Evolutionary conservation across 306 rosid species (phyloP).

Genomic region (Sindora glabra): DNA sequence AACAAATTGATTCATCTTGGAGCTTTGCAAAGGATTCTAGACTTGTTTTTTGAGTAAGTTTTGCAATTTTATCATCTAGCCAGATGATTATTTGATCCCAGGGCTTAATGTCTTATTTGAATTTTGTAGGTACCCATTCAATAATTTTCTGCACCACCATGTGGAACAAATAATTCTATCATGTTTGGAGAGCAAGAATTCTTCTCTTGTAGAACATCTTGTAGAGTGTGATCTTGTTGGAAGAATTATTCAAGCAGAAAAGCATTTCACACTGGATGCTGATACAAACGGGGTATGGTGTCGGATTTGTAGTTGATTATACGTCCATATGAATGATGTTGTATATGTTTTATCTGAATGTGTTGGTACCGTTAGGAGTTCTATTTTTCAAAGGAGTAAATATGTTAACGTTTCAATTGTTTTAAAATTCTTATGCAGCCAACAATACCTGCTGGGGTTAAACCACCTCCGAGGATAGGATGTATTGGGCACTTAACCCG

Average conservation of each 20-base stretch:
- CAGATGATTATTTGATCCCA: slow-evolving; percentile 9
- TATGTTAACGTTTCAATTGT: slow-evolving; percentile 1
- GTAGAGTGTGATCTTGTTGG: slow-evolving; percentile 80
- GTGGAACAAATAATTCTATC: slow-evolving; percentile 69
- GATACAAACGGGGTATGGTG: slow-evolving; percentile 54
- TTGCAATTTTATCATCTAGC: slow-evolving; percentile 10
- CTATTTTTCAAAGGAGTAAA: neutral
- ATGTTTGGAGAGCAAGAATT: slow-evolving; percentile 86
- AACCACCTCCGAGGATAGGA: slow-evolving; percentile 73
- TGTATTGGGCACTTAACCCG: slow-evolving; percentile 91
- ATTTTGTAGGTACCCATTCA: slow-evolving; percentile 77
- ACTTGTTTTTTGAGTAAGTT: slow-evolving; percentile 86
- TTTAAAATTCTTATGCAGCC: slow-evolving; percentile 56
- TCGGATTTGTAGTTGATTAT: neutral
- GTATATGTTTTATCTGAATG: neutral
- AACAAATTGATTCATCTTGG: slow-evolving; percentile 74
- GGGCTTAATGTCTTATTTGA: slow-evolving; percentile 23
- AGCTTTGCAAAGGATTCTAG: slow-evolving; percentile 71
- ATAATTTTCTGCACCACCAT: slow-evolving; percentile 93
- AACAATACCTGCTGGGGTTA: slow-evolving; percentile 66
- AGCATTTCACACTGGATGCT: slow-evolving; percentile 44
- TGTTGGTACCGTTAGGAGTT: neutral
- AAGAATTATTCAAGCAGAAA: slow-evolving; percentile 72
- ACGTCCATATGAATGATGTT: neutral
- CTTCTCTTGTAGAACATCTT: slow-evolving; percentile 64